Evolutionary conservation across 2,329 filamentous ascomycete species (phyloP).

Genomic region (Ophiostoma angusticollis): DNA sequence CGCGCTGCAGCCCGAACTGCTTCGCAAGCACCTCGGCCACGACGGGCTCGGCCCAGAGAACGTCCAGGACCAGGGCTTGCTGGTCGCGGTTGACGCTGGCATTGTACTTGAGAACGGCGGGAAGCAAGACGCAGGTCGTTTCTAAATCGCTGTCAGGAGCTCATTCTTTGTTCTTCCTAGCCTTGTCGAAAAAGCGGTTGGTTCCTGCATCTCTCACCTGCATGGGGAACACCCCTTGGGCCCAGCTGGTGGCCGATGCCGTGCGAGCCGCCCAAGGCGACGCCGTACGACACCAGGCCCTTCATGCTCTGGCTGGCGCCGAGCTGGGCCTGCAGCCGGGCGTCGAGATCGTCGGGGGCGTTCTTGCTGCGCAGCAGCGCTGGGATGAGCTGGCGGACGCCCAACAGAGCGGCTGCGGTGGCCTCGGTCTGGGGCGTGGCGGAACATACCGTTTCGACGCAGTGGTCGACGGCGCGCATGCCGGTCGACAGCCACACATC

Average conservation of each 20-base stretch:
- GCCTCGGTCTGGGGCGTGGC: slow-evolving; percentile 25
- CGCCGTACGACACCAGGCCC: slow-evolving; percentile 22
- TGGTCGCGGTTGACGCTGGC: slow-evolving; percentile 23
- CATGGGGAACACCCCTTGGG: slow-evolving; percentile 18
- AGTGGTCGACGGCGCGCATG: slow-evolving; percentile 43
- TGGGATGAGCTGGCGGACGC: slow-evolving; percentile 28
- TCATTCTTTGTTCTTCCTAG: too few relatives aligned
- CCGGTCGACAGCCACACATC: slow-evolving; percentile 45
- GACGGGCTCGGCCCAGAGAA: slow-evolving; percentile 24
- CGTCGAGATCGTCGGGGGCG: slow-evolving; percentile 23
- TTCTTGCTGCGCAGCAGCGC: slow-evolving; percentile 28
- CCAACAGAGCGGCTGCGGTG: slow-evolving; percentile 17
- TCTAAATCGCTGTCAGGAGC: slow-evolving; percentile 27
- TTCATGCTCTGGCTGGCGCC: slow-evolving; percentile 36
- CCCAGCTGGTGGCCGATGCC: slow-evolving; percentile 30
- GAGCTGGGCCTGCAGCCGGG: slow-evolving; percentile 29
- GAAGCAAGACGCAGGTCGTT: slow-evolving; percentile 40
- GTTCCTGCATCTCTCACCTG: slow-evolving; percentile 34
- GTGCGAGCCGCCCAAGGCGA: slow-evolving; percentile 26
- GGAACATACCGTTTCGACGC: slow-evolving; percentile 41
- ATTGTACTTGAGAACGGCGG: slow-evolving; percentile 40
- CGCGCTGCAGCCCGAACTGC: slow-evolving; percentile 14
- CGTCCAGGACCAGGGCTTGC: slow-evolving; percentile 25
- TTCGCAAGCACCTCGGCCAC: slow-evolving; percentile 22
- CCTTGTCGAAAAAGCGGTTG: slow-evolving; percentile 14